Base-by-base conservation (phyloP, 1,139 yeast genomes). In the Candida frijolesensis region DNA sequence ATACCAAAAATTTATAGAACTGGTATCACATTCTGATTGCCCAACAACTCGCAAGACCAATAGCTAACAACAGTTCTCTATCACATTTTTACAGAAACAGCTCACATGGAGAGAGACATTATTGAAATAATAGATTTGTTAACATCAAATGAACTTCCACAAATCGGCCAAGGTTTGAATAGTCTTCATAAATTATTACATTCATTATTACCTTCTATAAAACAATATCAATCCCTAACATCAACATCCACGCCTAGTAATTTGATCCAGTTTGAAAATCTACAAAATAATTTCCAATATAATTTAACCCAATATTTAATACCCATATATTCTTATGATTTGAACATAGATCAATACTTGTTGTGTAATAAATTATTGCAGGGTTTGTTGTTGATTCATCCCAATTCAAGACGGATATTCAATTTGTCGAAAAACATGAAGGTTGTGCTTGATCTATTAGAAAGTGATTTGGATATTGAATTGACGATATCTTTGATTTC, bases 311-410 rank as follows among this genome's bases (percentile, higher is more conserved):
- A 67, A 14, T 65, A 72, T 35, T 59, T 82, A 47, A 58, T 76
- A 5, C 60, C 57, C 39, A 58, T 62, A 37, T 67, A 71, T 52
- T 45, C 56, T 1, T 47, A 46, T 2, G 40, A 42, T 0, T 41
- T 57, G n/a, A 51, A 54, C 12, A 35, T 39, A 2, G 49, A 51
- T 1, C 33, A 53, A 9, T 46, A 68, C 2, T 57, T 69, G 4
- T 64, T 57, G 16, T 65, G 69, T 48, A 73, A 83, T 51, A 74
- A 77, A 41, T 66, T 80, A 2, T 64, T 86, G 6, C 89, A 85
- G 57, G 95, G 94, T 0, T 64, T 83, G 9, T 69, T 87, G 22
- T 67, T 87, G 47, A 53, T 87, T 8, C 95, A 87, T 60, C 79
- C 85, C 2, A 69, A 69, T 1, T 82, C 87, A 16, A 67, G 91